A percentile compares a stretch with the other conserved stretches of the same genome.
Evolutionary conservation across 768 basidiomycete species (phyloP).

Genomic region (Tulasnella sp.): DNA sequence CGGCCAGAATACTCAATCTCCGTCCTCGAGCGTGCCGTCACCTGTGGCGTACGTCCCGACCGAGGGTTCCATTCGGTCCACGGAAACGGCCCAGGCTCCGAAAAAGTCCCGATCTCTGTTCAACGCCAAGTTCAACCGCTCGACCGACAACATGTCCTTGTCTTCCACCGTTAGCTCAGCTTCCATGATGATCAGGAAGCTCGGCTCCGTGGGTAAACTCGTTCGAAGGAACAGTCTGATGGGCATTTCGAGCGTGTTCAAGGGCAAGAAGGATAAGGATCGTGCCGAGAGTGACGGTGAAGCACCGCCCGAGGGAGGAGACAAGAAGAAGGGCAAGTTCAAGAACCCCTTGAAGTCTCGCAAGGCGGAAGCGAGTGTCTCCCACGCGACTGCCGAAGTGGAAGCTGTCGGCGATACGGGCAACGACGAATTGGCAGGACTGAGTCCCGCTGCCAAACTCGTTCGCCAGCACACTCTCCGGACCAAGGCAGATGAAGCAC

Average conservation of each 20-base stretch:
- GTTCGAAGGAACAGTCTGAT: slow-evolving; percentile 80
- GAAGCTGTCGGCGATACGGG: slow-evolving; percentile 37
- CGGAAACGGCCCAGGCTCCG: slow-evolving; percentile 25
- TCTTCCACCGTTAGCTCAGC: slow-evolving; percentile 91
- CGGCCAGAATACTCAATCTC: not conserved
- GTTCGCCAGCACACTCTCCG: slow-evolving; percentile 79
- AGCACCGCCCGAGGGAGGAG: slow-evolving; percentile 25
- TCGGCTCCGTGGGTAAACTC: slow-evolving; percentile 81
- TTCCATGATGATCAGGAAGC: slow-evolving; percentile 92
- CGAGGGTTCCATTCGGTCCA: slow-evolving; percentile 14
- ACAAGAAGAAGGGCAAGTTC: slow-evolving; percentile 37
- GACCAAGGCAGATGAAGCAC: slow-evolving; percentile 66
- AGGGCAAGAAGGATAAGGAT: slow-evolving; percentile 53
- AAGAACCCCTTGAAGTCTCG: slow-evolving; percentile 50
- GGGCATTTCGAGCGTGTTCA: slow-evolving; percentile 88
- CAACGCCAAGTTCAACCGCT: slow-evolving; percentile 77
- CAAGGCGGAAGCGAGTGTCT: slow-evolving; percentile 57
- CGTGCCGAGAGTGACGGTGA: slow-evolving; percentile 32
- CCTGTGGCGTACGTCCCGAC: slow-evolving; percentile 21
- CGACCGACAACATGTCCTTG: slow-evolving; percentile 91
- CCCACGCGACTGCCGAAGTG: slow-evolving; percentile 74
- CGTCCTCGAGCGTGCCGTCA: slow-evolving; percentile 16
- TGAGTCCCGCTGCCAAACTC: slow-evolving; percentile 83
- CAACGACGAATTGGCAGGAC: slow-evolving; percentile 46
- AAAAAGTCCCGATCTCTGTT: slow-evolving; percentile 66